Base-by-base conservation (phyloP, 345 rosid species). In the Dimocarpus longan region DNA sequence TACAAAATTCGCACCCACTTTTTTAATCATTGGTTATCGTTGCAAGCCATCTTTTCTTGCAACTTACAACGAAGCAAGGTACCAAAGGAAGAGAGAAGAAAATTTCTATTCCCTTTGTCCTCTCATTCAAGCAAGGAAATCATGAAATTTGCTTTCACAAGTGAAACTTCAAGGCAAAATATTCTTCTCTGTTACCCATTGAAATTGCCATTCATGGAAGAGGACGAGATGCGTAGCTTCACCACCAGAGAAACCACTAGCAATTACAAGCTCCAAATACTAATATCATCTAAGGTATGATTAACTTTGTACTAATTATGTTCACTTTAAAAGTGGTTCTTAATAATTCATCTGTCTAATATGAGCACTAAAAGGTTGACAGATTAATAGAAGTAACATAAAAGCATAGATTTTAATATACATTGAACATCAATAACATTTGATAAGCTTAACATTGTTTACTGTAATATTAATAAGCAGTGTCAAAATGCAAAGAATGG, bases 401-500 rank as follows among this genome's bases (percentile, higher is more conserved):
- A 32, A 32, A 32, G 37, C 37, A 32, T 32, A 32, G 37, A 32
- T 32, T 32, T 32, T 32, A 32, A 32, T 76, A 42, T 59, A 15
- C 3, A 6, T 13, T 42, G 66, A 42, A 46, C 11, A 48, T 18
- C 64, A 26, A 42, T 40, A 12, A 22, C 5, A 52, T 10, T 15
- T 52, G 57, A 52, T 4, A 16, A 54, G 62, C 12, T 22, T 54
- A 13, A 11, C 43, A 37, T 18, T 22, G 48, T 56, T 32, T 4
- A 22, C 12, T 43, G 1, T 4, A 5, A 9, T 79, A 10, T 63
- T 66, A n/a, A 22, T 8, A 24, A 50, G 48, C 76, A 78, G 78
- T 52, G 60, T 66, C 64, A 83, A 78, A 44, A 89, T 88, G 95
- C 90, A 81, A 66, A 86, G 82, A 75, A 43, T 88, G 4, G 72